Conservation (phyloP, 345 rosid species). For the Gossypium anomalum region DNA sequence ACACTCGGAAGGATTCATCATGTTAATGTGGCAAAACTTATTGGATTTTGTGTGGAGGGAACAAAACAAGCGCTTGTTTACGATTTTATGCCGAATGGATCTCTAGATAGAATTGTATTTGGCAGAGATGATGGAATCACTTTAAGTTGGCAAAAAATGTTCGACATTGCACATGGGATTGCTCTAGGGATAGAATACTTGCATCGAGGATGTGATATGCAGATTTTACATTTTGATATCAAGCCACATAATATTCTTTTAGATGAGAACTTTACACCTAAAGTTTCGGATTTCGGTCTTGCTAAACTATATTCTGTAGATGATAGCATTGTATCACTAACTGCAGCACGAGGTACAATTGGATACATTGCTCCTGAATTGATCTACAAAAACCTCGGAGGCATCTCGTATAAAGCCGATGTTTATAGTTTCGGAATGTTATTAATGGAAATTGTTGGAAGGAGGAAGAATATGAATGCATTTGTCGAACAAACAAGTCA, state of each 20-base stretch:
- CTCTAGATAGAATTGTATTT: conserved; percentile 25
- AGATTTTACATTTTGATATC: conserved; percentile 22
- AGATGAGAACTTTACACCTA: conserved; percentile 1
- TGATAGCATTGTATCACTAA: conserved; percentile 1
- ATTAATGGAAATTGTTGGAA: conserved; percentile 12
- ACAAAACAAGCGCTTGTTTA: conserved; percentile 22
- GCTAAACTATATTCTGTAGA: conserved; percentile 1
- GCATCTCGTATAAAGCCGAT: conserved; percentile 13
- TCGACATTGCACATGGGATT: conserved; percentile 15
- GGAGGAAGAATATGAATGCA: conserved; percentile 10
- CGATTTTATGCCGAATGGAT: conserved; percentile 27
- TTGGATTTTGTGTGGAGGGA: conserved; percentile 25
- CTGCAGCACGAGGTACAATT: conserved; percentile 13
- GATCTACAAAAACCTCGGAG: neutral
- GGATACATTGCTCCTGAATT: conserved; percentile 19
- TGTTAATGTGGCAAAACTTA: conserved; percentile 24
- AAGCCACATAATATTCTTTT: conserved; percentile 7
- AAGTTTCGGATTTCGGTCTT: neutral
- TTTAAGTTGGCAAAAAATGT: conserved; percentile 15
- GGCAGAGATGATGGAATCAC: neutral
- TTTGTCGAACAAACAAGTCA: conserved; percentile 1
- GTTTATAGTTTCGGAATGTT: conserved; percentile 6
- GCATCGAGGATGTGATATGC: conserved; percentile 15
- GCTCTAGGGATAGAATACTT: conserved; percentile 23
- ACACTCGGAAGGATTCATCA: conserved; percentile 32